Evolutionary conservation across 2,329 filamentous ascomycete species (phyloP).

Genomic region (Saccharata proteae): DNA sequence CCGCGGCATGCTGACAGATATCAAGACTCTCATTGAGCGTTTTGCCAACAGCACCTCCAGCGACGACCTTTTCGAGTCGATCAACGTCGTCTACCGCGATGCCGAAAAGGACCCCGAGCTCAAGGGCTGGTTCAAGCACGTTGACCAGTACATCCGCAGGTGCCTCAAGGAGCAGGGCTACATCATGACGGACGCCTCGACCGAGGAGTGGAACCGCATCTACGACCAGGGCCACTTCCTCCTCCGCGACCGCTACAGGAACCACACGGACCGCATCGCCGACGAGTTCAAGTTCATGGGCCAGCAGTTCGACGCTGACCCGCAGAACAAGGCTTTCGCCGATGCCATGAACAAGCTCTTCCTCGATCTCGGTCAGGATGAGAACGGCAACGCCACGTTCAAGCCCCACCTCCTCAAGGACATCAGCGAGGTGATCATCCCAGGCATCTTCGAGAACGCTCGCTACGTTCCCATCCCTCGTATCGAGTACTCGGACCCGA

Average conservation of each 20-base stretch:
- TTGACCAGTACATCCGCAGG: conserved; percentile 68
- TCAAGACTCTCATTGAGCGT: conserved; percentile 74
- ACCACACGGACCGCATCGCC: conserved; percentile 72
- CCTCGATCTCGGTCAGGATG: conserved; percentile 76
- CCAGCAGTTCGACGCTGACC: conserved; percentile 79
- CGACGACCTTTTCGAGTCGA: conserved; percentile 72
- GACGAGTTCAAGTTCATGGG: conserved; percentile 85
- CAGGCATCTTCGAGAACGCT: conserved; percentile 67
- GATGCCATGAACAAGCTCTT: conserved; percentile 73
- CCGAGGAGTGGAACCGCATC: conserved; percentile 68
- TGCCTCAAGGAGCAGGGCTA: conserved; percentile 84
- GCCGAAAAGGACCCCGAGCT: conserved; percentile 80
- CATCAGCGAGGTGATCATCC: conserved; percentile 73
- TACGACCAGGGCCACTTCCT: conserved; percentile 80
- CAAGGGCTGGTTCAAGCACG: conserved; percentile 73
- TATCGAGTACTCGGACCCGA: conserved; percentile 79
- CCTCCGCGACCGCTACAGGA: conserved; percentile 75
- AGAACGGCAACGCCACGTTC: conserved; percentile 73
- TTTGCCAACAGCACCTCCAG: conserved; percentile 91
- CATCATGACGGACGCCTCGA: conserved; percentile 71
- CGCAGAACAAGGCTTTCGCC: conserved; percentile 72
- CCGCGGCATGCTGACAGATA: conserved; percentile 39
- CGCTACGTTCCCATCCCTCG: conserved; percentile 87
- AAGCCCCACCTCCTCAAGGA: conserved; percentile 92
- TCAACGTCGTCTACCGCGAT: conserved; percentile 76